Percentiles rank a stretch among this genome's conserved stretches.
Evolutionary conservation across 495 filamentous ascomycete genomes (phyloP).

Genomic region (Aspergillus sclerotioniger): DNA sequence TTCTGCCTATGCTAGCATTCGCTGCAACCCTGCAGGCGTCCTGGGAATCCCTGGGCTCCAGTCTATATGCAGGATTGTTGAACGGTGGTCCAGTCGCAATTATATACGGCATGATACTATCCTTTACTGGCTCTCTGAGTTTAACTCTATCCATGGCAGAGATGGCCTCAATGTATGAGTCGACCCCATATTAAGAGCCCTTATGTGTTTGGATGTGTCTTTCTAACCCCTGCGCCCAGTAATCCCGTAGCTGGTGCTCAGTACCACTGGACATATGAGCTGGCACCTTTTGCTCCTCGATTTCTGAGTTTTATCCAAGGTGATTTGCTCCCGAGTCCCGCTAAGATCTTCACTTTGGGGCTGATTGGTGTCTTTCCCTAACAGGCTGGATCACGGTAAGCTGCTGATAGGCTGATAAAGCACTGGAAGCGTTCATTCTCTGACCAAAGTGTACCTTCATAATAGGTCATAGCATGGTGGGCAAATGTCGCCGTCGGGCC

Average conservation of each 20-base stretch:
- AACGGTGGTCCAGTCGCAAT: constrained; percentile 7
- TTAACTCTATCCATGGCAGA: constrained; percentile 1
- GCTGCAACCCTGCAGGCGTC: constrained; percentile 5
- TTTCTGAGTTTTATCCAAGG: constrained; percentile 7
- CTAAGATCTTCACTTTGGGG: not conserved
- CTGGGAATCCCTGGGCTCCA: constrained; percentile 1
- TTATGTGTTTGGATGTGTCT: not conserved
- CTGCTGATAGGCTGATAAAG: not conserved
- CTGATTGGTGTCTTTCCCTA: not conserved
- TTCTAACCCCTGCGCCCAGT: not conserved
- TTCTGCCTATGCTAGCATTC: constrained; percentile 6
- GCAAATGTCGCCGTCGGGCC: constrained; percentile 2
- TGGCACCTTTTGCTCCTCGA: constrained; percentile 4
- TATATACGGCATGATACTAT: not conserved
- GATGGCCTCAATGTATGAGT: constrained; percentile 6
- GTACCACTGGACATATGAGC: constrained; percentile 8
- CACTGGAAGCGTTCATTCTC: not conserved
- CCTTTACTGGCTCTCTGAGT: constrained; percentile 1
- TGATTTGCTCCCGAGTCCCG: not conserved
- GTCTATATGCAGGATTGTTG: not conserved
- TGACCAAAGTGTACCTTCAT: not conserved
- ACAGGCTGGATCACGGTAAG: constrained; percentile 7
- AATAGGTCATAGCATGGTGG: constrained; percentile 5
- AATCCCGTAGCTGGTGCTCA: constrained; percentile 7
- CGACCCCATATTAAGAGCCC: not conserved